Conservation (phyloP, 176 grass and related monocot species). For the Hordeum marinum region DNA sequence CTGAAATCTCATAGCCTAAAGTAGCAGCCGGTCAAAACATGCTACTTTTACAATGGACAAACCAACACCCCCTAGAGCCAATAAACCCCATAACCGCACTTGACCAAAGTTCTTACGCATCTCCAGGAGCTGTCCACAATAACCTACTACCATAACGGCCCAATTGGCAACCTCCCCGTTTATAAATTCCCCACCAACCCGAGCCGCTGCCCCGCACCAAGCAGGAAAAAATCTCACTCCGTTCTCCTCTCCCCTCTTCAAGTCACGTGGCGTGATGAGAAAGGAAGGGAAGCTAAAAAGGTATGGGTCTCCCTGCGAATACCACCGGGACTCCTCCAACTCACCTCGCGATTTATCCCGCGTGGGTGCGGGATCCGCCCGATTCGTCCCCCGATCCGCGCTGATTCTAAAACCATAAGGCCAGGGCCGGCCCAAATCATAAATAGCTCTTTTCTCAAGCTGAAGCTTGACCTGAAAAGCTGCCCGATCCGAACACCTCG, state of each 20-base stretch:
- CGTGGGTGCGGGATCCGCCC: conserved; percentile 15
- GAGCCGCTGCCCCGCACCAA: not conserved
- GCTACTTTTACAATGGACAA: too few species aligned
- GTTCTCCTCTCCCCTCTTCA: not conserved
- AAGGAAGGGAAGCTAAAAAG: conserved; percentile 23
- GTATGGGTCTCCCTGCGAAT: conserved; percentile 12
- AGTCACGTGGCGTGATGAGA: conserved; percentile 1
- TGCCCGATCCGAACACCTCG: too few species aligned
- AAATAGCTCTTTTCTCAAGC: too few species aligned
- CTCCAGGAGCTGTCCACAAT: not conserved
- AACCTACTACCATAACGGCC: accelerated
- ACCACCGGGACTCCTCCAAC: conserved; percentile 21
- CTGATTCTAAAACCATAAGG: not conserved
- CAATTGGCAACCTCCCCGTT: accelerated
- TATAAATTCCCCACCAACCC: conserved; percentile 7
- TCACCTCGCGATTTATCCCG: not conserved
- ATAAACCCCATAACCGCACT: accelerated
- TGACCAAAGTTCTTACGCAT: not conserved
- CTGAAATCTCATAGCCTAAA: conserved; percentile 26
- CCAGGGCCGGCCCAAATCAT: too few species aligned
- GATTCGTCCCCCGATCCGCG: conserved; percentile 16
- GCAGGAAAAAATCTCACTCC: conserved; percentile 21
- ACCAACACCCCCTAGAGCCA: accelerated
- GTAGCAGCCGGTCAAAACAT: not conserved
- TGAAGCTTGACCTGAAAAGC: too few species aligned